Conservation (phyloP, 768 basidiomycete genomes). For the Suillus sp. region DNA sequence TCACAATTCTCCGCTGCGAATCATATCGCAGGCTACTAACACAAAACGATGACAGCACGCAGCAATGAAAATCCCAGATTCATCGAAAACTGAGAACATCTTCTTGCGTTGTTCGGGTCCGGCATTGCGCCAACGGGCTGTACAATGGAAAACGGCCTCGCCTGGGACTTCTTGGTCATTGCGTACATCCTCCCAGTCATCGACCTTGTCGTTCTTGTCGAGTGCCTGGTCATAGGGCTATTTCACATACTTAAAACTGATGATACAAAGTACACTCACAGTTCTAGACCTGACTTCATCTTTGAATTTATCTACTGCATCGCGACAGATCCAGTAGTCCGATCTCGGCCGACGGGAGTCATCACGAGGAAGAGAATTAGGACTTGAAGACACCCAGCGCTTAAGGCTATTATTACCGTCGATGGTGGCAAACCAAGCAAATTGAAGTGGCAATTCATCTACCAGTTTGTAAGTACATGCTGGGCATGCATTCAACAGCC, state of each 20-base stretch:
- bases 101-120: slow-evolving; percentile 6
- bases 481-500: slow-evolving; percentile 14
- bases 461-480: slow-evolving; percentile 14
- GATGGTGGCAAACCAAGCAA: slow-evolving; percentile 6
- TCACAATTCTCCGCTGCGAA: slow-evolving; percentile 1
- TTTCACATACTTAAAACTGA: too few species aligned
- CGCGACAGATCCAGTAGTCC: background rate
- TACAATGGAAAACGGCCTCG: background rate
- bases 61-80: background rate
- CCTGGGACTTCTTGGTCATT: too few species aligned
- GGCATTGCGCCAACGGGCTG: background rate
- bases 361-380: background rate
- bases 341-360: background rate
- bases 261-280: background rate
- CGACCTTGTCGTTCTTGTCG: background rate
- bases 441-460: slow-evolving; percentile 7
- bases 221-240: too few species aligned
- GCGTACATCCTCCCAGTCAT: slow-evolving; percentile 1
- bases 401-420: slow-evolving; percentile 12
- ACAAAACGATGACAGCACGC: background rate
- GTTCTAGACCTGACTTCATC: slow-evolving; percentile 7
- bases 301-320: slow-evolving; percentile 1
- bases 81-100: slow-evolving; percentile 8
- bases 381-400: background rate
- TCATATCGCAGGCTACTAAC: background rate